Conservation (phyloP, 2,329 filamentous ascomycete species). For the Elsinoe batatas region DNA sequence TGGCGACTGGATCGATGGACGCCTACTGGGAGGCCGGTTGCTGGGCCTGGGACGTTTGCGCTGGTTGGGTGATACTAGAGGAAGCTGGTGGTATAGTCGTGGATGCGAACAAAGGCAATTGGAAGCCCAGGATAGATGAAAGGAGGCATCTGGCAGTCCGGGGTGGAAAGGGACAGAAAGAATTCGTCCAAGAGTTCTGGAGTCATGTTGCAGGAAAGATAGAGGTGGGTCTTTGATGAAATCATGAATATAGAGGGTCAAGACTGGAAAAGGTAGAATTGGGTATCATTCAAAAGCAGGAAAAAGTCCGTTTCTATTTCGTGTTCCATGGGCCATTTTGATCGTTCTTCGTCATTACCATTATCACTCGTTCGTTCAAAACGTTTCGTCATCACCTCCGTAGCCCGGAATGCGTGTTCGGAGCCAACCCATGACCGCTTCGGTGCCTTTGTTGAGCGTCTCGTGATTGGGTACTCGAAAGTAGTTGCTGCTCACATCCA, state of each 20-base stretch:
- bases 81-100: slow-evolving; percentile 68
- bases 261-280: background rate
- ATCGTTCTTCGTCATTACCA: background rate
- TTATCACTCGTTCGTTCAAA: slow-evolving; percentile 4
- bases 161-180: slow-evolving; percentile 35
- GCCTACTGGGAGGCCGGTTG: slow-evolving; percentile 76
- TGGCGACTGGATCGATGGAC: slow-evolving; percentile 62
- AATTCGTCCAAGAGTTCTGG: slow-evolving; percentile 42
- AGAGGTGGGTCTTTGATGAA: slow-evolving; percentile 28
- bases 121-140: slow-evolving; percentile 49
- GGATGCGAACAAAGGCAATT: slow-evolving; percentile 62
- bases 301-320: background rate
- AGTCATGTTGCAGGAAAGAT: slow-evolving; percentile 35
- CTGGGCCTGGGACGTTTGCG: slow-evolving; percentile 79
- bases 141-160: slow-evolving; percentile 45
- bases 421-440: slow-evolving; percentile 72
- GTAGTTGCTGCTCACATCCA: slow-evolving; percentile 75
- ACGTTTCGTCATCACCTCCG: slow-evolving; percentile 18
- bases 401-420: slow-evolving; percentile 59
- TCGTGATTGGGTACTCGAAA: slow-evolving; percentile 82
- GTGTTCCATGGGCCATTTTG: background rate
- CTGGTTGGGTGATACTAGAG: slow-evolving; percentile 64
- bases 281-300: slow-evolving; percentile 1
- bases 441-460: slow-evolving; percentile 76
- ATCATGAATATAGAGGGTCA: background rate